A percentile compares a stretch with the other conserved stretches of the same genome.
These are phyloP conservation scores for Ganoderma leucocontextum DNA, from an alignment of 1,284 basidiomycete genomes.

Conservation along the genomic window DNA sequence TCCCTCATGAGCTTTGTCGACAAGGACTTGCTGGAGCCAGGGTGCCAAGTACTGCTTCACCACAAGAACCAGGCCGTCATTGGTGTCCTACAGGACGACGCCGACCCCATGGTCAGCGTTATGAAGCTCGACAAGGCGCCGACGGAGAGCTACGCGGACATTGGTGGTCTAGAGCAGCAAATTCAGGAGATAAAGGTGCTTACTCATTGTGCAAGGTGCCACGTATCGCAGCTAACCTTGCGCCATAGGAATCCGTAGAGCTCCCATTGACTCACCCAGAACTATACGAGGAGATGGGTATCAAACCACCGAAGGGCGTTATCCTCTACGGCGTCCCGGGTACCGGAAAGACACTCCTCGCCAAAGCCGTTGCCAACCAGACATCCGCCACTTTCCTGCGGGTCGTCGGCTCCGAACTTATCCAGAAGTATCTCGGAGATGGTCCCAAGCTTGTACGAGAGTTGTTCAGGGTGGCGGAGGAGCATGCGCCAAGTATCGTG, in stretches of 20 bases:
- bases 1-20: slow-evolving; percentile 99
- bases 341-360: slow-evolving; percentile 97
- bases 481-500: slow-evolving; percentile 98
- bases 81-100: slow-evolving; percentile 95
- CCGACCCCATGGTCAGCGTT: slow-evolving; percentile 97
- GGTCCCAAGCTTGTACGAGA: slow-evolving; percentile 99
- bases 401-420: slow-evolving; percentile 97
- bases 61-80: slow-evolving; percentile 97
- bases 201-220: slow-evolving; percentile 10
- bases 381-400: slow-evolving; percentile 99
- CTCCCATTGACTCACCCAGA: slow-evolving; percentile 98
- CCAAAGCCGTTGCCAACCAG: slow-evolving; percentile 99
- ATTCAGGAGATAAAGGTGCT: slow-evolving; percentile 98
- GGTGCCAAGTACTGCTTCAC: slow-evolving; percentile 94
- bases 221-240: slow-evolving; percentile 15
- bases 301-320: slow-evolving; percentile 98
- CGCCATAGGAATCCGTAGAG: slow-evolving; percentile 91
- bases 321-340: slow-evolving; percentile 99
- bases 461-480: slow-evolving; percentile 96
- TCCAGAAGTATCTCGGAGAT: slow-evolving; percentile 99
- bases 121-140: slow-evolving; percentile 99
- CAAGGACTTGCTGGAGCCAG: slow-evolving; percentile 97
- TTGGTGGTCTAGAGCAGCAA: slow-evolving; percentile 96
- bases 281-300: slow-evolving; percentile 99
- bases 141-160: slow-evolving; percentile 98